phyloP scores from a whole-genome alignment of 805 yeast genomes.

The Lipomyces chichibuensis region DNA sequence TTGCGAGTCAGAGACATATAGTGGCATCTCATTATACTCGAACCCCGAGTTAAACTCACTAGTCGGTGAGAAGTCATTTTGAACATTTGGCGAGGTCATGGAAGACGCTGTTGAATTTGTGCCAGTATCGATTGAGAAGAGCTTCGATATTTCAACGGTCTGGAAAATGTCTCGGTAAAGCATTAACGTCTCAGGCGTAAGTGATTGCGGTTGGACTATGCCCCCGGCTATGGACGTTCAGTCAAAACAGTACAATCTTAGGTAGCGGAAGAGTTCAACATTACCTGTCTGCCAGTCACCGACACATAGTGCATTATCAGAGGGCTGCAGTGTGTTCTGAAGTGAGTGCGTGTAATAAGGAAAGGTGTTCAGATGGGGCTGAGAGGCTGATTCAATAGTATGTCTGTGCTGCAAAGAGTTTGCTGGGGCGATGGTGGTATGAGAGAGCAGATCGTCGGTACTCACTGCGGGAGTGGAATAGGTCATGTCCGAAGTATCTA shows the following conservation, averaged over 20 bases:
- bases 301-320: background rate
- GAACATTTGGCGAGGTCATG: background rate
- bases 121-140: background rate
- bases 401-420: background rate
- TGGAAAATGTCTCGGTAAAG: slow-evolving; percentile 3
- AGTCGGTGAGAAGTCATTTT: background rate
- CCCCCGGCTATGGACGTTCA: background rate
- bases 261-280: background rate
- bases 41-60: background rate
- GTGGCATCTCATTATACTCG: background rate
- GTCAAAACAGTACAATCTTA: background rate
- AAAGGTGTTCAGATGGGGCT: background rate
- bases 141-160: background rate
- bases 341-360: background rate
- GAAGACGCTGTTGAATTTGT: background rate
- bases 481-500: background rate
- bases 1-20: background rate
- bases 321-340: background rate
- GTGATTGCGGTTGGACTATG: background rate
- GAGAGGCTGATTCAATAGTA: background rate
- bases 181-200: background rate
- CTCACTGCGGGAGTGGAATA: background rate
- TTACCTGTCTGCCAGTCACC: background rate
- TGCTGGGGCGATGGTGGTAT: background rate
- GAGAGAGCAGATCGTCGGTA: background rate